Evolutionary conservation across 768 basidiomycete species (phyloP).

Genomic region (Tubosaeta sp.): DNA sequence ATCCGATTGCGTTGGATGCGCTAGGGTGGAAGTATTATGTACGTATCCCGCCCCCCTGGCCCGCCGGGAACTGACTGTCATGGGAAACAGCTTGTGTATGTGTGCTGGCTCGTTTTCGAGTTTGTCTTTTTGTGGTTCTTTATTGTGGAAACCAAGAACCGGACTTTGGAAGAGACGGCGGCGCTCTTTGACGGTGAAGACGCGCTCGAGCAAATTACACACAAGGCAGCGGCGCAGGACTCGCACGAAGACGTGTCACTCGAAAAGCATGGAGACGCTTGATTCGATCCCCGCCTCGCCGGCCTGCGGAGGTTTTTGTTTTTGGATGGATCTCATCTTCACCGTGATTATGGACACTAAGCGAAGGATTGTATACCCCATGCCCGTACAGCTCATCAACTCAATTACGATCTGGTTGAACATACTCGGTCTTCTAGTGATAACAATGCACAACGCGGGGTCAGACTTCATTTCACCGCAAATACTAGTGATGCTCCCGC

Average conservation of each 20-base stretch:
- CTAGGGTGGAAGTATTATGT: constrained; percentile 48
- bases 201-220: constrained; percentile 15
- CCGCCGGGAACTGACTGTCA: not conserved
- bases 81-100: constrained; percentile 35
- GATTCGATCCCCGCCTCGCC: not conserved
- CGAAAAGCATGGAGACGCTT: constrained; percentile 8
- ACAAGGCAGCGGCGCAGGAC: constrained; percentile 5
- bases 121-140: constrained; percentile 12
- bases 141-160: constrained; percentile 21
- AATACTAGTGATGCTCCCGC: too few relatives aligned
- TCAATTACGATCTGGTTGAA: too few relatives aligned
- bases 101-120: constrained; percentile 16
- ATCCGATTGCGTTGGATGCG: constrained; percentile 62
- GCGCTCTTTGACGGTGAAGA: constrained; percentile 65
- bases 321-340: too few relatives aligned
- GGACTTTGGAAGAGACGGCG: constrained; percentile 71
- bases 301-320: too few relatives aligned
- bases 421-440: too few relatives aligned
- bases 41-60: not conserved
- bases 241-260: not conserved
- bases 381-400: not conserved
- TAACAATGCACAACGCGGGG: too few relatives aligned
- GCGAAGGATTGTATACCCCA: not conserved
- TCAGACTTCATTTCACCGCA: too few relatives aligned
- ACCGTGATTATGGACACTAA: too few relatives aligned